Percentiles rank a stretch among this genome's conserved stretches.
phyloP scores from a whole-genome alignment of 1,284 basidiomycete species.

The Coriolopsis trogii region DNA sequence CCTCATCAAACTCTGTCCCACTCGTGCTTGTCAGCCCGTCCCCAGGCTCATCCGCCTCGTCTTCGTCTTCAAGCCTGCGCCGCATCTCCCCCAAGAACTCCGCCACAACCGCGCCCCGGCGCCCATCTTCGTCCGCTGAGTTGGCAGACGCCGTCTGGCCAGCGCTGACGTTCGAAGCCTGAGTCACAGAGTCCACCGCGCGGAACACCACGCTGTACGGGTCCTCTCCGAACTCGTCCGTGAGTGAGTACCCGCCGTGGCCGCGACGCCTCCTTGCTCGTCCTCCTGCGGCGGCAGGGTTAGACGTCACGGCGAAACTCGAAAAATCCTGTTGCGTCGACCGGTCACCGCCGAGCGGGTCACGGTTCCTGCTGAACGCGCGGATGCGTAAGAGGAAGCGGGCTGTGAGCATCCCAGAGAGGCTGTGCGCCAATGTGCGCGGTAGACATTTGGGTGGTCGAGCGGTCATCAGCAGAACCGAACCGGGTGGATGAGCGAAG shows the following conservation, averaged over 20 bases:
- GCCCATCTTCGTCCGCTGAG: not conserved
- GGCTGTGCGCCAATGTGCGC: slow-evolving; percentile 23
- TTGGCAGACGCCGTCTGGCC: not conserved
- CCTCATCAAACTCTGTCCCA: not conserved
- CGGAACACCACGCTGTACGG: slow-evolving; percentile 4
- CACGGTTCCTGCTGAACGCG: slow-evolving; percentile 23
- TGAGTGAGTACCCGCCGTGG: slow-evolving; percentile 4
- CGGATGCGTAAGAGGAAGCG: slow-evolving; percentile 38
- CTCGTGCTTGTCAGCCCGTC: not conserved
- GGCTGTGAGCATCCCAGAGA: slow-evolving; percentile 39
- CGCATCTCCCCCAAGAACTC: not conserved
- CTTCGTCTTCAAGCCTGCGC: not conserved
- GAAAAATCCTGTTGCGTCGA: not conserved
- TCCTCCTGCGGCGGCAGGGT: not conserved
- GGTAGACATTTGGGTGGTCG: not conserved
- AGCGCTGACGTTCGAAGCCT: too few species aligned
- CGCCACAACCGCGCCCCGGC: not conserved
- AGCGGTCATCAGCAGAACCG: not conserved
- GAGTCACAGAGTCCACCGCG: not conserved
- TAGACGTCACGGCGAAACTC: not conserved
- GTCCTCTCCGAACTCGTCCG: slow-evolving; percentile 21
- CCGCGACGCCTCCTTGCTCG: not conserved
- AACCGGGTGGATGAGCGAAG: not conserved
- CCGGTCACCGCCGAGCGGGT: not conserved
- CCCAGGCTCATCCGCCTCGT: not conserved